These are phyloP conservation scores for Cornus controversa DNA, from an alignment of 148 eudicot genomes.

Conservation along the genomic window DNA sequence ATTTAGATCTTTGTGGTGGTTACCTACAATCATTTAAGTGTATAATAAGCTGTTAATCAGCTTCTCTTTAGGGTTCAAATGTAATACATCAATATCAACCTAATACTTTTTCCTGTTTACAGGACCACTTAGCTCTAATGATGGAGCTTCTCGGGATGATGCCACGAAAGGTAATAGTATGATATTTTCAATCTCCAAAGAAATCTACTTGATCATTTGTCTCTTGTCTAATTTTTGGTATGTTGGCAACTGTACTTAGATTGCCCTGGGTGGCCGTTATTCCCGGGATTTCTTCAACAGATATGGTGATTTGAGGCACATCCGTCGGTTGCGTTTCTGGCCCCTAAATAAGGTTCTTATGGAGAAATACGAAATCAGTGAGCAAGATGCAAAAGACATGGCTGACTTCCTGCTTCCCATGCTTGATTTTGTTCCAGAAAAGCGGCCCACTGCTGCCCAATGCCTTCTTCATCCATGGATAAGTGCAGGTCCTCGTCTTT, in stretches of 20 bases:
- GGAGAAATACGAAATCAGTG: constrained; percentile 73
- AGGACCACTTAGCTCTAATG: constrained; percentile 70
- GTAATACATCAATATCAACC: background rate
- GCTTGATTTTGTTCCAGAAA: constrained; percentile 85
- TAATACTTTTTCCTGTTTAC: constrained; percentile 9
- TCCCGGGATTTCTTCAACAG: constrained; percentile 82
- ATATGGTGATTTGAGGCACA: constrained; percentile 78
- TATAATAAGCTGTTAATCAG: background rate
- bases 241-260: constrained; percentile 33
- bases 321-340: constrained; percentile 77
- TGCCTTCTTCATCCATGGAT: constrained; percentile 88
- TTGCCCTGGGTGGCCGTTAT: constrained; percentile 76
- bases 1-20: background rate
- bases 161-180: constrained; percentile 58
- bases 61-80: background rate
- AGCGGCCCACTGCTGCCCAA: constrained; percentile 82
- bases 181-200: no score
- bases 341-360: constrained; percentile 71
- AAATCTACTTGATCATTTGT: background rate
- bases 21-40: background rate
- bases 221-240: constrained; percentile 5
- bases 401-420: constrained; percentile 76
- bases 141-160: constrained; percentile 70
- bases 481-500: constrained; percentile 43
- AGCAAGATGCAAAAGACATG: constrained; percentile 73